Conservation (phyloP, 2,329 filamentous ascomycete species). For the Cadophora gregata region DNA sequence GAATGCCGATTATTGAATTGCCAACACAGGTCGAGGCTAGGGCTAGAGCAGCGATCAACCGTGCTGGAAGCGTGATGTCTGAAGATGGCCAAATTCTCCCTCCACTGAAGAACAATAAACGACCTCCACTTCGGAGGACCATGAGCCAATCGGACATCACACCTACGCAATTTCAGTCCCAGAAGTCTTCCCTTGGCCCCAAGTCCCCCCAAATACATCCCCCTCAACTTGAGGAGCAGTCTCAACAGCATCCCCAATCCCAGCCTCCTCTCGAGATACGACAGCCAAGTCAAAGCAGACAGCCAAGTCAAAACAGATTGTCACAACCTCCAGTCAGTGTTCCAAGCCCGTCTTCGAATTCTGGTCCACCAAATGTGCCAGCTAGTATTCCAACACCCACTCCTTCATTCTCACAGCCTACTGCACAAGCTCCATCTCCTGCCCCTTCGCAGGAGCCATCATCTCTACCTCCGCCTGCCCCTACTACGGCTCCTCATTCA, state of each 20-base stretch:
- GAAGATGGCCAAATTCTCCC: conserved; percentile 43
- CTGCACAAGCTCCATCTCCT: conserved; percentile 8
- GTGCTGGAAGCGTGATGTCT: conserved; percentile 38
- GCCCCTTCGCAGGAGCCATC: conserved; percentile 8
- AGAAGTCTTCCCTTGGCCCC: conserved; percentile 20
- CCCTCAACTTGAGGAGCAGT: conserved; percentile 12
- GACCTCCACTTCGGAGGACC: conserved; percentile 21
- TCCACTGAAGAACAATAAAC: conserved; percentile 31
- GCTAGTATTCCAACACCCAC: not conserved
- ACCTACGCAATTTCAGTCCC: conserved; percentile 3
- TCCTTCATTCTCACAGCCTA: conserved; percentile 10
- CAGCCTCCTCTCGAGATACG: conserved; percentile 13
- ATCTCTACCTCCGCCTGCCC: conserved; percentile 10
- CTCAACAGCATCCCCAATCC: conserved; percentile 11
- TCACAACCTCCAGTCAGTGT: conserved; percentile 8
- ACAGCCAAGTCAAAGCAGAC: conserved; percentile 2
- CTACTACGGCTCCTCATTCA: conserved; percentile 43
- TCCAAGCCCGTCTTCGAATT: conserved; percentile 36
- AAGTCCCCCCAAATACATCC: not conserved
- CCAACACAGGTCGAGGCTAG: conserved; percentile 32
- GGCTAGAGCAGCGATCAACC: conserved; percentile 44
- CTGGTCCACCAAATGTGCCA: not conserved
- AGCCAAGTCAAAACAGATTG: conserved; percentile 5
- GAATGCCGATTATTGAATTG: conserved; percentile 41
- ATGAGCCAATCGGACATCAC: conserved; percentile 22